Conservation (phyloP, 1,284 basidiomycete species). For the Thecaphora thlaspeos region DNA sequence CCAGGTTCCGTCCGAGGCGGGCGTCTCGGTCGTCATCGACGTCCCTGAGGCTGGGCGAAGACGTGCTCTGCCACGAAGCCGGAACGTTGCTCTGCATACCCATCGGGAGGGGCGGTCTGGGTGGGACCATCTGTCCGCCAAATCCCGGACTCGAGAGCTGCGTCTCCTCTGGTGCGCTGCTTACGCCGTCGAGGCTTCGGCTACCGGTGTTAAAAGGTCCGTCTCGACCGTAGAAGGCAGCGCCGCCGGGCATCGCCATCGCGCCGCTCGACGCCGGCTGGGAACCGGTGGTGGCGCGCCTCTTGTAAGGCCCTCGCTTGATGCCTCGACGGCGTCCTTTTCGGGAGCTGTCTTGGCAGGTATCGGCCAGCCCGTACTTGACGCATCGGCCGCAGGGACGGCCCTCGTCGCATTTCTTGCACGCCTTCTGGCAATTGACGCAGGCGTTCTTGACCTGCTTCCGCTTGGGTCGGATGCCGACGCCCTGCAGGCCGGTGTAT, state of each 20-base stretch:
- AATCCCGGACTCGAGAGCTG: conserved; percentile 32
- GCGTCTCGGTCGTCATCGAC: conserved; percentile 26
- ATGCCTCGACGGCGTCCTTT: conserved; percentile 82
- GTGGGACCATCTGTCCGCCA: conserved; percentile 12
- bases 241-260: conserved; percentile 14
- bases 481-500: conserved; percentile 20
- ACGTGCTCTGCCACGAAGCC: conserved; percentile 14
- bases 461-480: conserved; percentile 63
- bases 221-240: conserved; percentile 19
- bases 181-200: conserved; percentile 24
- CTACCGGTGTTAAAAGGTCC: conserved; percentile 19
- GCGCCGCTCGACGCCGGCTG: conserved; percentile 21
- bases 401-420: conserved; percentile 85
- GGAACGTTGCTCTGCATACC: conserved; percentile 17
- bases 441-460: conserved; percentile 87
- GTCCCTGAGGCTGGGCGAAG: conserved; percentile 3
- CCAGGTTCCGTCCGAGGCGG: neutral
- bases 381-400: conserved; percentile 80
- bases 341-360: conserved; percentile 75
- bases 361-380: conserved; percentile 76
- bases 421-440: conserved; percentile 82
- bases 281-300: conserved; percentile 57
- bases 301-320: conserved; percentile 87
- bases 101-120: conserved; percentile 26
- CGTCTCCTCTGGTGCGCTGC: conserved; percentile 23